Conservation (phyloP, 2,329 filamentous ascomycete genomes). For the Pyrenophora graminea region DNA sequence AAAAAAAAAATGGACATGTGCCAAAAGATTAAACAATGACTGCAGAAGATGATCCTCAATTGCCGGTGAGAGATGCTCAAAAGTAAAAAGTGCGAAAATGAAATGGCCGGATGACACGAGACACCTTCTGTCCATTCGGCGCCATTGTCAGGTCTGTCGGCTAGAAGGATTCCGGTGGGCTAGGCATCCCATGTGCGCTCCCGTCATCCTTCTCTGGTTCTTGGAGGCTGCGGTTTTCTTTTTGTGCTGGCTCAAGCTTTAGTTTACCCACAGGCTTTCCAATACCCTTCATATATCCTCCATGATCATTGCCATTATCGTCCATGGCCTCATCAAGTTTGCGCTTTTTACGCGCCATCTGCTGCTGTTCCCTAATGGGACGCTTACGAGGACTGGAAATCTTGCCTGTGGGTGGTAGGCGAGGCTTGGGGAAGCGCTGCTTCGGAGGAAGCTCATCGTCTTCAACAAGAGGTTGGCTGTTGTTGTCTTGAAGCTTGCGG, state of each 20-base stretch:
- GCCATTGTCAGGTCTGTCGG: background rate
- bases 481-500: conserved; percentile 81
- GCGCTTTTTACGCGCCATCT: conserved; percentile 85
- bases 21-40: conserved; percentile 19
- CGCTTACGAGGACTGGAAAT: conserved; percentile 84
- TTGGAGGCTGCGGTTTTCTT: conserved; percentile 66
- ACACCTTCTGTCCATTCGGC: background rate
- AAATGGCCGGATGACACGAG: background rate
- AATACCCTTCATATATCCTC: conserved; percentile 37
- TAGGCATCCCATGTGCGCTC: conserved; percentile 74
- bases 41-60: conserved; percentile 1
- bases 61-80: background rate
- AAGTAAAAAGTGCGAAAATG: conserved; percentile 5
- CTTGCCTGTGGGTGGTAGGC: conserved; percentile 75
- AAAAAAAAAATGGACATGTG: conserved; percentile 6
- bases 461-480: conserved; percentile 81
- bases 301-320: conserved; percentile 37
- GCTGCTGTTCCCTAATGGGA: conserved; percentile 79
- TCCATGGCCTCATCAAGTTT: conserved; percentile 60
- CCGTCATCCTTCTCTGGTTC: conserved; percentile 70
- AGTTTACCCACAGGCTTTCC: conserved; percentile 63
- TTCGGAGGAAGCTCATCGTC: conserved; percentile 94
- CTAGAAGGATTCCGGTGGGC: conserved; percentile 71
- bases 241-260: conserved; percentile 53
- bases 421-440: conserved; percentile 70